These are phyloP conservation scores for Microstegium vimineum DNA, from an alignment of 176 grass and related monocot species.

Conservation along the genomic window DNA sequence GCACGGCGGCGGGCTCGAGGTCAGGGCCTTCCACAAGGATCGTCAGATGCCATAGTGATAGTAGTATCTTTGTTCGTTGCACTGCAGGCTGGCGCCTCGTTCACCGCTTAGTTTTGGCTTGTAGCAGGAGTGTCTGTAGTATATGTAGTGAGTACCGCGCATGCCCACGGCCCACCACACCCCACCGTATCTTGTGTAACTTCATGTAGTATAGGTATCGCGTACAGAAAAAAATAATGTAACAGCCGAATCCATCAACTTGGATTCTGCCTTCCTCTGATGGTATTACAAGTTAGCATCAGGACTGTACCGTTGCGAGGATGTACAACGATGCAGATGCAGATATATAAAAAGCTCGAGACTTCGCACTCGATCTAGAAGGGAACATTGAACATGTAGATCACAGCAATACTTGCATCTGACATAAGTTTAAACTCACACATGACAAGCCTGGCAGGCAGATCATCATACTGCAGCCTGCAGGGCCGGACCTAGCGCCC, in stretches of 20 bases:
- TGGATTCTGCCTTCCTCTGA: neutral
- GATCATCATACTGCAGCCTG: neutral
- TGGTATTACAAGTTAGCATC: neutral
- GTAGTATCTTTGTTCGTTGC: neutral
- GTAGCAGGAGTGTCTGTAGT: neutral
- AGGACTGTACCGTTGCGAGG: neutral
- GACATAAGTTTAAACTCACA: constrained; percentile 18
- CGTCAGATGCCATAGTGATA: neutral
- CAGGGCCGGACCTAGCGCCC: constrained; percentile 7
- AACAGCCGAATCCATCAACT: neutral
- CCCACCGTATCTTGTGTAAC: neutral
- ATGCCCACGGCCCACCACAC: neutral
- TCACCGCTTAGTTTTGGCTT: neutral
- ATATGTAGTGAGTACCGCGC: neutral
- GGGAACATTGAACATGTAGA: neutral
- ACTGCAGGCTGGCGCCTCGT: neutral
- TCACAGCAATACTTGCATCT: neutral
- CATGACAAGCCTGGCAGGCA: neutral
- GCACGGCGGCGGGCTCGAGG: constrained; percentile 33
- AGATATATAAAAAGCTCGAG: neutral
- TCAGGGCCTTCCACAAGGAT: neutral
- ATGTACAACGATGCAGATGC: neutral
- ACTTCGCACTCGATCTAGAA: neutral
- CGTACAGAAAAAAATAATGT: neutral
- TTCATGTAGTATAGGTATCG: neutral